Evolutionary conservation across 805 yeast genomes (phyloP).

Genomic region (Wickerhamomyces kurtzmanii): DNA sequence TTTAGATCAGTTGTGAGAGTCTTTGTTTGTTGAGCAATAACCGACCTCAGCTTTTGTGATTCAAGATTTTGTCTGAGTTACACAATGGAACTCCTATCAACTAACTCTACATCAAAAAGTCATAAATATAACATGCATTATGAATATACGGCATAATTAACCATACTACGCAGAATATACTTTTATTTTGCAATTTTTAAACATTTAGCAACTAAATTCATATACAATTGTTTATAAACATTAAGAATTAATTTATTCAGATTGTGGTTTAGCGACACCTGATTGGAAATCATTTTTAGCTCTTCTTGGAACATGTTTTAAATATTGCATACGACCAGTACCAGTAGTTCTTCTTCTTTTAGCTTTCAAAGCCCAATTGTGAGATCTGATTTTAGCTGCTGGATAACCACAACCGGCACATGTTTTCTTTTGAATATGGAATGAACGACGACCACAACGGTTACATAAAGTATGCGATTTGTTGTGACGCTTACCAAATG

Average conservation of each 20-base stretch:
- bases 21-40: too few species aligned
- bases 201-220: too few species aligned
- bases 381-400: slow-evolving; percentile 96
- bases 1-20: too few species aligned
- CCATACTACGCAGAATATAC: too few species aligned
- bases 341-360: slow-evolving; percentile 99
- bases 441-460: slow-evolving; percentile 98
- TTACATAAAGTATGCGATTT: slow-evolving; percentile 98
- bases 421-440: slow-evolving; percentile 99
- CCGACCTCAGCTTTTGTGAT: too few species aligned
- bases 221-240: too few species aligned
- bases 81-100: too few species aligned
- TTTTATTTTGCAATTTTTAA: too few species aligned
- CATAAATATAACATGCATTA: too few species aligned
- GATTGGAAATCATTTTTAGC: slow-evolving; percentile 99
- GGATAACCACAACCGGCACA: slow-evolving; percentile 99
- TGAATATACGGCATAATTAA: too few species aligned
- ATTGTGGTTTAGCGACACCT: slow-evolving; percentile 61
- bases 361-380: slow-evolving; percentile 99
- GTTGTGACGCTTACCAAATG: slow-evolving; percentile 99
- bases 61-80: too few species aligned
- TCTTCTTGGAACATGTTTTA: slow-evolving; percentile 95
- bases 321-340: slow-evolving; percentile 98
- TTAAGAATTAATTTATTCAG: slow-evolving; percentile 37
- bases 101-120: too few species aligned